Evolutionary conservation across 768 basidiomycete genomes (phyloP).

Genomic region (Hortiboletus flavorubellus): DNA sequence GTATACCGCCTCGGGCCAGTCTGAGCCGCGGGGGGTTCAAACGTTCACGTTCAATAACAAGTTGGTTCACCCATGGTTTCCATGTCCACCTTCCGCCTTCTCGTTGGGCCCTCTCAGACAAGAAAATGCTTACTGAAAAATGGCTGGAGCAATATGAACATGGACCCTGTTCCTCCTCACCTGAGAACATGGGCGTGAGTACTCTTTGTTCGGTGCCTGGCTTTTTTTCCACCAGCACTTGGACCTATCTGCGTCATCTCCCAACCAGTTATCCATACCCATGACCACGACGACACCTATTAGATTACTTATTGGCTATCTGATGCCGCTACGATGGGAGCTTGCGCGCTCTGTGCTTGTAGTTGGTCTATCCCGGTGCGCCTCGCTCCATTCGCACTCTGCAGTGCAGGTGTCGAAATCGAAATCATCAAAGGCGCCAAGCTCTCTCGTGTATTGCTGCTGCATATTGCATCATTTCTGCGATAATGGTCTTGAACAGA

Average conservation of each 20-base stretch:
- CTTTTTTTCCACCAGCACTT: conserved; percentile 33
- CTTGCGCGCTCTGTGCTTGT: conserved; percentile 75
- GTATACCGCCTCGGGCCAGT: too few relatives aligned
- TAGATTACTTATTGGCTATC: conserved; percentile 29
- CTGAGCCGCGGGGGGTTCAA: too few relatives aligned
- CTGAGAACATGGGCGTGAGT: conserved; percentile 58
- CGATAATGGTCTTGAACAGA: conserved; percentile 74
- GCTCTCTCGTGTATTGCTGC: conserved; percentile 67
- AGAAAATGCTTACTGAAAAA: conserved; percentile 48
- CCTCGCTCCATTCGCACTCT: neutral
- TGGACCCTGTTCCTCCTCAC: conserved; percentile 67
- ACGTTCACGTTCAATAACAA: neutral
- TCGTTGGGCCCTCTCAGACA: conserved; percentile 49
- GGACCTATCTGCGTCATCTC: conserved; percentile 64
- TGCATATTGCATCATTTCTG: conserved; percentile 69
- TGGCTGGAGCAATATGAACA: conserved; percentile 70
- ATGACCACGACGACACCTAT: neutral
- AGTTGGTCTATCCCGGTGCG: conserved; percentile 67
- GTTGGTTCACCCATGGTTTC: conserved; percentile 11
- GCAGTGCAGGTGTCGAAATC: neutral
- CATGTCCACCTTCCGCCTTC: conserved; percentile 22
- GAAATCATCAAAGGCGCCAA: conserved; percentile 52
- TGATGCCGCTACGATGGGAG: conserved; percentile 28
- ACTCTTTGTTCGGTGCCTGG: neutral
- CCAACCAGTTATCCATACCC: conserved; percentile 34